Percentiles rank a stretch among this genome's conserved stretches.
phyloP scores from a whole-genome alignment of 225 moss, liverwort and hornwort genomes.

The Bryum argenteum region DNA sequence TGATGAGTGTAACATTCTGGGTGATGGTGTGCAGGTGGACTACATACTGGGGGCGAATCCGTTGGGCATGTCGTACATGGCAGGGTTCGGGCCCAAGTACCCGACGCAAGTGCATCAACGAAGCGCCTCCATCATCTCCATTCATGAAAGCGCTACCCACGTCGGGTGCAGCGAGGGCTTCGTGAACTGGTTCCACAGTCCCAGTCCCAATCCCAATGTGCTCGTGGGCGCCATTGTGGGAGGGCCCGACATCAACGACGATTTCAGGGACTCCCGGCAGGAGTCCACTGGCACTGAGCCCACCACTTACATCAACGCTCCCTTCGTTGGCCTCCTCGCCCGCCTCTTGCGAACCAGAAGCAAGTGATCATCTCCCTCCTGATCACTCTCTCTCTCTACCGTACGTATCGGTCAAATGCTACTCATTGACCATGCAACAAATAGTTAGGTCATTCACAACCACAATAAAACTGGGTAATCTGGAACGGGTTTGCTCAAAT shows the following conservation, averaged over 20 bases:
- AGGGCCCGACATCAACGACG: slow-evolving; percentile 63
- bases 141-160: slow-evolving; percentile 43
- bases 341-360: slow-evolving; percentile 37
- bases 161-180: slow-evolving; percentile 71
- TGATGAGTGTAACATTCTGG: slow-evolving; percentile 40
- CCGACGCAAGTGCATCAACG: slow-evolving; percentile 84
- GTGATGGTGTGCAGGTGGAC: slow-evolving; percentile 85
- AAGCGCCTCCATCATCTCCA: slow-evolving; percentile 71
- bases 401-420: neutral
- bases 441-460: no score
- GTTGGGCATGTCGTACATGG: slow-evolving; percentile 76
- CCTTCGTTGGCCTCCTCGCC: slow-evolving; percentile 78
- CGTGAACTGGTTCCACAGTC: slow-evolving; percentile 54
- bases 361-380: neutral
- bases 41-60: slow-evolving; percentile 86
- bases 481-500: no score
- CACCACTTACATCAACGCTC: slow-evolving; percentile 83
- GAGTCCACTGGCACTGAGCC: slow-evolving; percentile 76
- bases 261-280: slow-evolving; percentile 55
- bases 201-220: slow-evolving; percentile 68
- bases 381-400: neutral
- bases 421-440: neutral
- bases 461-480: no score
- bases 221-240: slow-evolving; percentile 80
- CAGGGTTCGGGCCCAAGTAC: slow-evolving; percentile 66